Evolutionary conservation across 257 asterid species (phyloP), one percentile per base, ranked within the genome.

Genomic region (Penstemon davidsonii): DNA sequence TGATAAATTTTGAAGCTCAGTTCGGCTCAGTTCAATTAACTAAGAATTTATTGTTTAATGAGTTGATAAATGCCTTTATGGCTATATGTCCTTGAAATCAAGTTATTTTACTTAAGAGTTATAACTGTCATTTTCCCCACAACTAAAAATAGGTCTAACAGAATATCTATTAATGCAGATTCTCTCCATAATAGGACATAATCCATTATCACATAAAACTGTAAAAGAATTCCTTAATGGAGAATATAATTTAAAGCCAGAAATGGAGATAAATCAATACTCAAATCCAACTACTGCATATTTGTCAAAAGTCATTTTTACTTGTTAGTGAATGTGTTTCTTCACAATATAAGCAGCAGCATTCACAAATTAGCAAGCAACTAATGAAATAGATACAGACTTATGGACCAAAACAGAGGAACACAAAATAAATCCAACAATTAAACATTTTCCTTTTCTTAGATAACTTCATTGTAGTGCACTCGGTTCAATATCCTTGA

Each of bases 401-500:
- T 42, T 52, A 71, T 19, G 69, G 50, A 76, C 70, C 66, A 72
- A 77, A 60, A 37, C 12, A 38, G 66, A 45, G 60, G 44, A 38
- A 1, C 19, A 69, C 18, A 7, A 8, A 6, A 39, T 44, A 7
- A 62, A 4, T 18, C 39, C 6, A 63, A 62, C 13, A 58, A 57
- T 38, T 38, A 55, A 53, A 6, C 47, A 65, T 40, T 64, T 47
- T 10, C 39, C 37, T 56, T 49, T 25, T 64, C 51, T 53, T 61
- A 62, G 46, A 74, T 64, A 52, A 56, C 62, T 64, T 73, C 73
- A 64, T 68, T 73, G n/a, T 59, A 64, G 69, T n/a, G 83, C 39
- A 68, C 56, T 75, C 52, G 83, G 88, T 76, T 83, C 95, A 72
- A 90, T 85, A 74, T 90, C 97, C 83, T 90, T 90, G 39, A 90